phyloP scores from a whole-genome alignment of 176 grass and related monocot genomes.

The Zoysia pacifica region DNA sequence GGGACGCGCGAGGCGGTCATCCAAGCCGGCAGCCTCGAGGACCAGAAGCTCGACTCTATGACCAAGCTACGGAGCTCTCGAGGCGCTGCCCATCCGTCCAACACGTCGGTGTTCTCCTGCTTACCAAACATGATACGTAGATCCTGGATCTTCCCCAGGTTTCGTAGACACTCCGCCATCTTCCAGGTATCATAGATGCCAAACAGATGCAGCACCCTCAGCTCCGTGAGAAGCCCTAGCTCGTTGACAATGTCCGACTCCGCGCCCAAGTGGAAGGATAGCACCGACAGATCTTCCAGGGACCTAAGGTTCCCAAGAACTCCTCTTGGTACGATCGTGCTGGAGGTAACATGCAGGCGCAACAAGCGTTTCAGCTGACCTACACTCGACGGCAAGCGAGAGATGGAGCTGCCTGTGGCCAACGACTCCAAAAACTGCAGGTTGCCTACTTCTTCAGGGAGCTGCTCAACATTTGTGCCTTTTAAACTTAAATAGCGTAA shows the following conservation, averaged over 20 bases:
- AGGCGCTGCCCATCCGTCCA: not conserved
- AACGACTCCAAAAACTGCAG: not conserved
- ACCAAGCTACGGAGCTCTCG: not conserved
- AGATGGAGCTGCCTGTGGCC: not conserved
- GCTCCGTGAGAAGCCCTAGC: not conserved
- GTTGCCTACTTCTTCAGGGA: constrained; percentile 6
- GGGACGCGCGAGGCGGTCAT: not conserved
- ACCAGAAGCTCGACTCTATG: fast-evolving
- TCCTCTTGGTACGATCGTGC: not conserved
- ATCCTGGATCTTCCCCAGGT: not conserved
- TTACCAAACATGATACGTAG: fast-evolving
- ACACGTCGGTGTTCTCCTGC: fast-evolving
- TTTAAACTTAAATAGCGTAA: not conserved
- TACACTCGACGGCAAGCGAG: not conserved
- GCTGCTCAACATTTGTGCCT: not conserved
- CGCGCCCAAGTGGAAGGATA: too few species aligned
- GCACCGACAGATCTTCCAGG: not conserved
- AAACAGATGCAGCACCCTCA: not conserved
- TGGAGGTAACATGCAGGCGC: fast-evolving
- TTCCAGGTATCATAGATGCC: not conserved
- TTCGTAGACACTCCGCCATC: not conserved
- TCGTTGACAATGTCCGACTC: not conserved
- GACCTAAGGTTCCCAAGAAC: not conserved
- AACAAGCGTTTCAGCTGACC: not conserved
- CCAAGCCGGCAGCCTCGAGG: not conserved